Base-by-base conservation (phyloP, 2,329 filamentous ascomycete genomes). In the Aspergillus udagawae region DNA sequence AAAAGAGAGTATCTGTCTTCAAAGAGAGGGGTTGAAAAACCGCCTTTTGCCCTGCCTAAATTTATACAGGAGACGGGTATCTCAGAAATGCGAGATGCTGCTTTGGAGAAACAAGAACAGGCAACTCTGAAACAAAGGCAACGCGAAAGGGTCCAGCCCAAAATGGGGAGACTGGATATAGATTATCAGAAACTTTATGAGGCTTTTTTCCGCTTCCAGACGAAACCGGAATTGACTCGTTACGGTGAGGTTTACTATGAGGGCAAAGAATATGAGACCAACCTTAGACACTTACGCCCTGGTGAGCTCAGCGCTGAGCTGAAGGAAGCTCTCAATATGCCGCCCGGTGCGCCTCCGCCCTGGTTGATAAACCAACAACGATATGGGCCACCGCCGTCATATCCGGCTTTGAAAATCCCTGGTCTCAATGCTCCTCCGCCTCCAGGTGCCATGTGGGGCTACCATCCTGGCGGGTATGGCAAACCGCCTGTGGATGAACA, bases 231-330 rank as follows among this genome's bases (percentile, higher is more conserved):
- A 65, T 79, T 99, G 61, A 97, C 94, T 32, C 85, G 92, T 47
- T 99, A 96, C 67, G 94, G 94, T 44, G 94, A 99, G 74, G 92
- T 99, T n/a, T 99, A 99, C 75, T 97, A 97, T 73, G 94, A 99
- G 76, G 94, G 94, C 71, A 99, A 99, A 74, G 94, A 99, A 73
- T 94, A 91, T 70, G 94, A 99, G 76, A 96, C 94, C 0, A 96
- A 97, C 72, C 83, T 96, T 62, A 88, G 90, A 66, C 90, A 97
- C 76, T 84, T 97, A 58, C 87, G 92, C 62, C 91, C 94, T 1
- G 94, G 94, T 38, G 92, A 97, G 66, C 76, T 97, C 51, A 94
- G 88, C 65, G 91, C 97, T 55, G 87, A 91, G 65, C 82, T 97
- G 44, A 93, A 91, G 69, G 93, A 97, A 70, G 93, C 94, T 4